Conservation (phyloP, 2,329 filamentous ascomycete genomes). For the Sporothrix dimorphospora region DNA sequence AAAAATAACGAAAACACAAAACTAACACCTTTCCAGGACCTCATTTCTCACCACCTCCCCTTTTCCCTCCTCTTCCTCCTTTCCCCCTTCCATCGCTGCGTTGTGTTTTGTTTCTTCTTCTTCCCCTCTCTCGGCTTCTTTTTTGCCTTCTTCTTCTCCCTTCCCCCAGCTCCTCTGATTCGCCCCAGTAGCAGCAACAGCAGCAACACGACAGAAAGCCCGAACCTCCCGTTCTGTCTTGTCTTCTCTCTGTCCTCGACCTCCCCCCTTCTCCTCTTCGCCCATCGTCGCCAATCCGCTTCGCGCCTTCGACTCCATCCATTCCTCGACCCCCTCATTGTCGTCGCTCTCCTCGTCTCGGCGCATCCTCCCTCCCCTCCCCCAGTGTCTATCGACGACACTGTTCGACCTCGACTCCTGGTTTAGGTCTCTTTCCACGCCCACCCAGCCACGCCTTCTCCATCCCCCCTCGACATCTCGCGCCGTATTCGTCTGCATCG, state of each 20-base stretch:
- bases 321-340: neutral
- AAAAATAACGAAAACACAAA: conserved; percentile 21
- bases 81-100: neutral
- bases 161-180: conserved; percentile 2
- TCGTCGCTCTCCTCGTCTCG: conserved; percentile 11
- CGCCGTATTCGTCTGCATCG: conserved; percentile 3
- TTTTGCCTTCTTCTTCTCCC: neutral
- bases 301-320: conserved; percentile 16
- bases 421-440: neutral
- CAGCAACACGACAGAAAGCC: conserved; percentile 9
- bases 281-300: conserved; percentile 21
- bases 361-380: neutral
- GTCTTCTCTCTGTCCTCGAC: neutral
- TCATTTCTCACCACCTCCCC: conserved; percentile 23
- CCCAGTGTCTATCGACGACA: conserved; percentile 10
- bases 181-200: conserved; percentile 9
- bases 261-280: neutral
- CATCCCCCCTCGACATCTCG: neutral
- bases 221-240: conserved; percentile 11
- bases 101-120: conserved; percentile 1
- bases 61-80: conserved; percentile 16
- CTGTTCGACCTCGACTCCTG: conserved; percentile 1
- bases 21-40: conserved; percentile 15
- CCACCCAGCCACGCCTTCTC: neutral
- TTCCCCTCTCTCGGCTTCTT: neutral